A percentile compares a stretch with the other conserved stretches of the same genome.
Evolutionary conservation across 1,284 basidiomycete species (phyloP).

Genomic region (Austroboletus novae-zelandiae): DNA sequence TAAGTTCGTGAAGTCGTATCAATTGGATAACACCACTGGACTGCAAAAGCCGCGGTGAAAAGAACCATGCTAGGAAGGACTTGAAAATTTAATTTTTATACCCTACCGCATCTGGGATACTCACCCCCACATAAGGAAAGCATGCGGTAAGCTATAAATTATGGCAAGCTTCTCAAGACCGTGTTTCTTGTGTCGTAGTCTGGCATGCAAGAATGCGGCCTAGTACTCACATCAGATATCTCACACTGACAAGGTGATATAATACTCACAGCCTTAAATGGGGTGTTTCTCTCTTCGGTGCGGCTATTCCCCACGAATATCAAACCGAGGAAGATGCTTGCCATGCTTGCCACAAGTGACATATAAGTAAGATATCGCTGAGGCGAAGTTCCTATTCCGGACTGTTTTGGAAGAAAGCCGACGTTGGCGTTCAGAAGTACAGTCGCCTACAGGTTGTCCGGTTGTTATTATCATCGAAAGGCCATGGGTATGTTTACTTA

Average conservation of each 20-base stretch:
- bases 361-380: constrained; percentile 38
- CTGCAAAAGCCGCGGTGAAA: constrained; percentile 28
- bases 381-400: constrained; percentile 18
- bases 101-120: constrained; percentile 8
- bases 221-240: constrained; percentile 8
- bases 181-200: constrained; percentile 21
- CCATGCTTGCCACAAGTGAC: constrained; percentile 41
- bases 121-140: constrained; percentile 41
- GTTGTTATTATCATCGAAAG: background rate
- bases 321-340: constrained; percentile 40
- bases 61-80: constrained; percentile 24
- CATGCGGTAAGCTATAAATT: constrained; percentile 37
- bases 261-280: constrained; percentile 28
- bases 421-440: constrained; percentile 44
- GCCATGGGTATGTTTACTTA: constrained; percentile 11
- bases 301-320: constrained; percentile 39
- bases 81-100: constrained; percentile 1
- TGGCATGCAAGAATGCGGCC: constrained; percentile 28
- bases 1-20: background rate
- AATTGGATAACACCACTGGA: constrained; percentile 24
- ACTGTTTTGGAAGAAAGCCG: constrained; percentile 38
- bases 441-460: constrained; percentile 30
- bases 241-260: too few species aligned
- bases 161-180: constrained; percentile 40
- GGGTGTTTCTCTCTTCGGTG: constrained; percentile 27